These are phyloP conservation scores for Nowakowskiella sp. DNA, from an alignment of 192 early-diverging fungal genomes.

Conservation along the genomic window DNA sequence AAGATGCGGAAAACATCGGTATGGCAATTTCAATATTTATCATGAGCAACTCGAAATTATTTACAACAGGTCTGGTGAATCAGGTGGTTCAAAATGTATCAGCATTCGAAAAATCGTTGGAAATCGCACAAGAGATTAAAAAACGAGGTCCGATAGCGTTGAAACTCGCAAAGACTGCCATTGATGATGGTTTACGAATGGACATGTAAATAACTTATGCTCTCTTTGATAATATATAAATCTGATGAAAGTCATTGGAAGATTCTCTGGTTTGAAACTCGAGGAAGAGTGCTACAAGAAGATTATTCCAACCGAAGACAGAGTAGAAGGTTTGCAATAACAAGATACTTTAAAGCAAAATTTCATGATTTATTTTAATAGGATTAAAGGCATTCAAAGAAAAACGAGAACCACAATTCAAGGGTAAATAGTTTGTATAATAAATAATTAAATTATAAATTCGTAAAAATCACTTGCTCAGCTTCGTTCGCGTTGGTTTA, in stretches of 20 bases:
- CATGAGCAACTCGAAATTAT: background rate
- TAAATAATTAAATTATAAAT: too few relatives aligned
- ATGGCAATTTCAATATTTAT: constrained; percentile 37
- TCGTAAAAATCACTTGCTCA: too few relatives aligned
- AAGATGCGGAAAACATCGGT: constrained; percentile 54
- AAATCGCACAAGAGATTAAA: constrained; percentile 69
- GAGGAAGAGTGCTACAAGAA: constrained; percentile 94
- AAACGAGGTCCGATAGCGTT: constrained; percentile 71
- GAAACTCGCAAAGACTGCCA: constrained; percentile 83
- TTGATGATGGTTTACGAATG: constrained; percentile 69
- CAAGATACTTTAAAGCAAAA: constrained; percentile 24
- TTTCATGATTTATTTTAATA: background rate
- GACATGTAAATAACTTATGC: constrained; percentile 53
- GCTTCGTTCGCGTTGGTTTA: too few relatives aligned
- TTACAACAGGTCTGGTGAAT: constrained; percentile 81
- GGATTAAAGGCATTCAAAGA: constrained; percentile 65
- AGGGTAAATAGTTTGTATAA: constrained; percentile 66
- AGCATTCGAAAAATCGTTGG: constrained; percentile 61
- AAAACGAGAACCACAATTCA: constrained; percentile 76
- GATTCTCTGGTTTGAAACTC: constrained; percentile 74
- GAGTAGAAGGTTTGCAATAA: constrained; percentile 71
- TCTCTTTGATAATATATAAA: background rate
- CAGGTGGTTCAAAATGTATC: constrained; percentile 60
- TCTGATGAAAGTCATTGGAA: constrained; percentile 10
- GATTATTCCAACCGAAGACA: constrained; percentile 88